Conservation (phyloP, 2,329 filamentous ascomycete species). For the Pseudocercospora ulei region DNA sequence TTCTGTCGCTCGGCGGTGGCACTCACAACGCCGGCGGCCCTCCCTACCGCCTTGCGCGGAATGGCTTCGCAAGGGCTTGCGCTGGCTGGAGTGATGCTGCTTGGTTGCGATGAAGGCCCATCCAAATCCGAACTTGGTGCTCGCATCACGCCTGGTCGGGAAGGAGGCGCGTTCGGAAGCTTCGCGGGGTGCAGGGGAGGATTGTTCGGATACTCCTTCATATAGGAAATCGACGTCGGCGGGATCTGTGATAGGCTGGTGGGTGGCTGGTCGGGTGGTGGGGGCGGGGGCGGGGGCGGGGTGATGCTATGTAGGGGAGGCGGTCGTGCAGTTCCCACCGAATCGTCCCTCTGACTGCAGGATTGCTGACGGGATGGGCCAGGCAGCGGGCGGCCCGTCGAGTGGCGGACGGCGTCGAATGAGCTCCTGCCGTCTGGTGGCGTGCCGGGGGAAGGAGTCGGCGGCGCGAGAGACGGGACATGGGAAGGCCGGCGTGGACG, state of each 20-base stretch:
- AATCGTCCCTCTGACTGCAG: conserved; percentile 28
- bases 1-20: conserved; percentile 31
- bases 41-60: conserved; percentile 33
- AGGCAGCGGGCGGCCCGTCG: conserved; percentile 23
- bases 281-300: conserved; percentile 24
- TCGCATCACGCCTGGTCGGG: conserved; percentile 22
- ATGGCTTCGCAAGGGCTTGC: conserved; percentile 23
- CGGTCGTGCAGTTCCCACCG: conserved; percentile 19
- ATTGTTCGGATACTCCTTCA: conserved; percentile 44
- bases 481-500: conserved; percentile 24
- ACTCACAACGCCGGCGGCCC: conserved; percentile 30
- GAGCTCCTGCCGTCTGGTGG: conserved; percentile 19
- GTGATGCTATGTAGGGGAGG: no score
- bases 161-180: conserved; percentile 27
- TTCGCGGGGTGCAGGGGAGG: conserved; percentile 26
- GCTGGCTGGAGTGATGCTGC: conserved; percentile 24
- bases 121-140: conserved; percentile 25
- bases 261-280: conserved; percentile 8
- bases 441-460: conserved; percentile 30
- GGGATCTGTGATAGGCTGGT: conserved; percentile 14
- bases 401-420: conserved; percentile 17
- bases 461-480: conserved; percentile 25
- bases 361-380: conserved; percentile 25
- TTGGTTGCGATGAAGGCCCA: conserved; percentile 16
- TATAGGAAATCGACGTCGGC: conserved; percentile 35